Evolutionary conservation across 441 rosid species (phyloP).

Genomic region (Eutrema salsugineum): DNA sequence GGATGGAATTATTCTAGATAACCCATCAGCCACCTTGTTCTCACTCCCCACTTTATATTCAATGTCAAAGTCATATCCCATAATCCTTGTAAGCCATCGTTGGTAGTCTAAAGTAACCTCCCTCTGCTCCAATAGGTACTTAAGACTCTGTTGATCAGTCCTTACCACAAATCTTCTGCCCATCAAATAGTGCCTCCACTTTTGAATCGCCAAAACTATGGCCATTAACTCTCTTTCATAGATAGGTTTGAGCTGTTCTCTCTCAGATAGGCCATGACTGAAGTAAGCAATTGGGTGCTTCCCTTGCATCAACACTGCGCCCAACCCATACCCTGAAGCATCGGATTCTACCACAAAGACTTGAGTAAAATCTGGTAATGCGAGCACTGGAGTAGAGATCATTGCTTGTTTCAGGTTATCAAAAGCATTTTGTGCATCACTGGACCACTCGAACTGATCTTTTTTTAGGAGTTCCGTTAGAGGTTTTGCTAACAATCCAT

Average conservation of each 20-base stretch:
- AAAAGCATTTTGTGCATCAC: not conserved
- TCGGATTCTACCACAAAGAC: not conserved
- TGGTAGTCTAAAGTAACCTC: not conserved
- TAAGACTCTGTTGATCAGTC: not conserved
- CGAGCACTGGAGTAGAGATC: not conserved
- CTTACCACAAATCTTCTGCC: not conserved
- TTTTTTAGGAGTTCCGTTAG: not conserved
- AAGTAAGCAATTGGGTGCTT: not conserved
- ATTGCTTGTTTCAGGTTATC: no score
- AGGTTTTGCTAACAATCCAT: not conserved
- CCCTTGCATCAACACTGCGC: not conserved
- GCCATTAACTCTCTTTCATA: not conserved
- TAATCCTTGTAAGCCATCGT: not conserved
- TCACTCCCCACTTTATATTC: not conserved
- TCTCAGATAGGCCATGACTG: not conserved
- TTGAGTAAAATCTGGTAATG: not conserved
- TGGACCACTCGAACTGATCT: not conserved
- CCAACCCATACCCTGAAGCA: no score
- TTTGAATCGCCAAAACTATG: not conserved
- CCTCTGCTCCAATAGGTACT: not conserved
- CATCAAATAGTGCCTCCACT: not conserved
- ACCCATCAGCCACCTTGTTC: no score
- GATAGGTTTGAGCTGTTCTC: not conserved
- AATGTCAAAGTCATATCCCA: not conserved
- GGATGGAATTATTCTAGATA: no score